Evolutionary conservation across 805 yeast genomes (phyloP).

Genomic region (Candida mattraensis): DNA sequence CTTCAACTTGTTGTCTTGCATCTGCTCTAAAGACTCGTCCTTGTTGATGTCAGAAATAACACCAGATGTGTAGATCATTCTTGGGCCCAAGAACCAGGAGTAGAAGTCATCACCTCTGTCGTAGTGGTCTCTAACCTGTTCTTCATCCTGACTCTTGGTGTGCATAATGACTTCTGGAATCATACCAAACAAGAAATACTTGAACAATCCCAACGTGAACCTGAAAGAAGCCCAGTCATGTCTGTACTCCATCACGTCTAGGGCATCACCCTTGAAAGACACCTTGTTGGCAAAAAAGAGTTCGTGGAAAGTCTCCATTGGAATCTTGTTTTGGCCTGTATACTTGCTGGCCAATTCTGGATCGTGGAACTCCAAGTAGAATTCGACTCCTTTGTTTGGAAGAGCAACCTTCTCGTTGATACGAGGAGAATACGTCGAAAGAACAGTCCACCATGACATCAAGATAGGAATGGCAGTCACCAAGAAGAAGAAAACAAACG

Average conservation of each 20-base stretch:
- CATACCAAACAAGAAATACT: conserved; percentile 80
- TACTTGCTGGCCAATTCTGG: conserved; percentile 66
- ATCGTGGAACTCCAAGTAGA: conserved; percentile 81
- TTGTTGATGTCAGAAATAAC: conserved; percentile 66
- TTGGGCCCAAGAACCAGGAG: conserved; percentile 90
- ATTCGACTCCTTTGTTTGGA: conserved; percentile 76
- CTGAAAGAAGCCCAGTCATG: conserved; percentile 89
- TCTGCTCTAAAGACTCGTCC: conserved; percentile 72
- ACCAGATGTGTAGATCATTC: conserved; percentile 93
- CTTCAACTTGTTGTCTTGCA: conserved; percentile 89
- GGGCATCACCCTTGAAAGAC: conserved; percentile 81
- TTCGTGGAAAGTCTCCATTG: conserved; percentile 91
- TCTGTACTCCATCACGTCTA: conserved; percentile 81
- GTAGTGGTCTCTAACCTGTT: conserved; percentile 92
- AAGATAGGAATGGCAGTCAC: conserved; percentile 66
- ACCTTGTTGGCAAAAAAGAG: conserved; percentile 82
- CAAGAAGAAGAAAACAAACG: conserved; percentile 60
- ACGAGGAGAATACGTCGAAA: conserved; percentile 78
- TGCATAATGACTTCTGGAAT: conserved; percentile 92
- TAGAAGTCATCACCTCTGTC: conserved; percentile 96
- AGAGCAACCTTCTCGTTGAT: conserved; percentile 71
- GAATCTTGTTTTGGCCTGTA: conserved; percentile 73
- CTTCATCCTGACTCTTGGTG: conserved; percentile 92
- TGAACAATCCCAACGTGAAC: conserved; percentile 75
- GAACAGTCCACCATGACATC: conserved; percentile 78